These are phyloP conservation scores for Boletus sp. DNA, from an alignment of 768 basidiomycete genomes.

Conservation along the genomic window DNA sequence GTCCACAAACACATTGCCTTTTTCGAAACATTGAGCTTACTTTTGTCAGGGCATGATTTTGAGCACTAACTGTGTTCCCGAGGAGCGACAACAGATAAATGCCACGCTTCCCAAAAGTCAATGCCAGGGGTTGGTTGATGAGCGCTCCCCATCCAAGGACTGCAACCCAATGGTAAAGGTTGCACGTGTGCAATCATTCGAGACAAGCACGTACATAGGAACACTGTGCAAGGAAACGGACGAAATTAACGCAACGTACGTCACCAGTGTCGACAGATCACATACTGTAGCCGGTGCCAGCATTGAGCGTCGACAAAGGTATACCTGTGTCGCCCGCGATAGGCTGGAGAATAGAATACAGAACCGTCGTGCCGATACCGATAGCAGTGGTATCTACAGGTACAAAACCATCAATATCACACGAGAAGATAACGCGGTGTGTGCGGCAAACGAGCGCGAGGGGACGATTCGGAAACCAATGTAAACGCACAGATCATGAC, in stretches of 20 bases:
- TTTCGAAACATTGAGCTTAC: background rate
- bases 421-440: too few species aligned
- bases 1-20: constrained; percentile 22
- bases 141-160: constrained; percentile 20
- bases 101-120: constrained; percentile 20
- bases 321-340: constrained; percentile 19
- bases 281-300: constrained; percentile 20
- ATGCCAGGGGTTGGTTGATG: constrained; percentile 20
- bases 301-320: constrained; percentile 18
- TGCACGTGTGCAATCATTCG: background rate
- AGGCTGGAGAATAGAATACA: constrained; percentile 21
- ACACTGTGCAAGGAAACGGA: constrained; percentile 6
- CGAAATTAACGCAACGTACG: background rate
- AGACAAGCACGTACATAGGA: constrained; percentile 9
- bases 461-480: too few species aligned
- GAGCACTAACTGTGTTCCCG: constrained; percentile 11
- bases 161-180: background rate
- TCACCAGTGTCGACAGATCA: background rate
- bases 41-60: background rate
- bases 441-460: too few species aligned
- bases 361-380: constrained; percentile 15
- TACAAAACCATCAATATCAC: background rate
- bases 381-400: constrained; percentile 16
- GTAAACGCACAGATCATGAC: constrained; percentile 19
- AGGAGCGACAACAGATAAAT: constrained; percentile 18